These are phyloP conservation scores for Pyrenochaeta sp. DNA, from an alignment of 2,329 filamentous ascomycete species.

Conservation along the genomic window DNA sequence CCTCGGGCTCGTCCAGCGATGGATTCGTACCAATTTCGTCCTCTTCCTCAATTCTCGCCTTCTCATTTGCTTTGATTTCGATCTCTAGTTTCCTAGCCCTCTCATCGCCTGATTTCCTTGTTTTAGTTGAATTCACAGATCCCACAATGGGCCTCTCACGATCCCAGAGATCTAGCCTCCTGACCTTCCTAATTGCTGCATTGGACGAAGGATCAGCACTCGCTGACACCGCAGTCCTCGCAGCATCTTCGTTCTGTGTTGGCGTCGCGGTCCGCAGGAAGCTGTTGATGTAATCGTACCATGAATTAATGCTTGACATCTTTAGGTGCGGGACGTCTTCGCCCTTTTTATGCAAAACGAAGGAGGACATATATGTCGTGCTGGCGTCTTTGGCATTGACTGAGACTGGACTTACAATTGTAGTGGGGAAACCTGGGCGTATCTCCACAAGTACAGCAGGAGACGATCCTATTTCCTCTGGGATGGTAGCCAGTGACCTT, in stretches of 20 bases:
- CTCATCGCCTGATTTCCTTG: not conserved
- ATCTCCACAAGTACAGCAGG: not conserved
- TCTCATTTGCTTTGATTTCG: not conserved
- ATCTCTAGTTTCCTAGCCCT: not conserved
- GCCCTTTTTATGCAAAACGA: not conserved
- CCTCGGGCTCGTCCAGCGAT: not conserved
- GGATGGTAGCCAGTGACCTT: not conserved
- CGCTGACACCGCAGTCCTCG: not conserved
- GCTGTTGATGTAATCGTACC: conserved; percentile 4
- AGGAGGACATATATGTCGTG: not conserved
- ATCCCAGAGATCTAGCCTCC: not conserved
- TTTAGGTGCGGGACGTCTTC: not conserved
- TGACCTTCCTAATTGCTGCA: not conserved
- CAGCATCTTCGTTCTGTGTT: not conserved
- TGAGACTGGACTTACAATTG: not conserved
- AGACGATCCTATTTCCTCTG: not conserved
- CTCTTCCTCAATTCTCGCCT: not conserved
- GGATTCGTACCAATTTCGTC: not conserved
- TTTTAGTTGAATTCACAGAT: not conserved
- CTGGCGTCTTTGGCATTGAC: not conserved
- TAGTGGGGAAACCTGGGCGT: not conserved
- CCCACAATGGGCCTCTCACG: not conserved
- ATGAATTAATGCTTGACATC: conserved; percentile 1
- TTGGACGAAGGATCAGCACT: not conserved
- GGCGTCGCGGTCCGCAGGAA: not conserved